These are phyloP conservation scores for Coemansia sp. DNA, from an alignment of 192 early-diverging fungal species.

Conservation along the genomic window DNA sequence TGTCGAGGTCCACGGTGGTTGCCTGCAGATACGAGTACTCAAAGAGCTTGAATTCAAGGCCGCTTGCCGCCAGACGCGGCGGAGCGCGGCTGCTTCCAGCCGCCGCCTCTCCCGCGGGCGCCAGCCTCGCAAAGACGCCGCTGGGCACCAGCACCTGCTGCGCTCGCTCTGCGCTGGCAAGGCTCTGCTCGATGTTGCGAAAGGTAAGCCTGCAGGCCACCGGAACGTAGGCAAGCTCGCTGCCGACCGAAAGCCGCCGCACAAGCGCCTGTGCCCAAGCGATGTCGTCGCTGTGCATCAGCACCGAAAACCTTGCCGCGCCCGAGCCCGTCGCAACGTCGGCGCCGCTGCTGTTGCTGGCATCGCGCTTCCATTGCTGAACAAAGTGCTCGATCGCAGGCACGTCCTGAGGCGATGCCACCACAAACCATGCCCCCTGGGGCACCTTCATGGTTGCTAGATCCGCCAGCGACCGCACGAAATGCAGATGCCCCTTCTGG, in stretches of 20 bases:
- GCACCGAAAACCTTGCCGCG: slow-evolving; percentile 31
- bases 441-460: slow-evolving; percentile 35
- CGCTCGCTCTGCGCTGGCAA: slow-evolving; percentile 27
- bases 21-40: slow-evolving; percentile 50
- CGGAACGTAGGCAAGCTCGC: slow-evolving; percentile 41
- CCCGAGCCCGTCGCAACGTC: slow-evolving; percentile 46
- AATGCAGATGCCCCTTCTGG: slow-evolving; percentile 52
- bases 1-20: slow-evolving; percentile 44
- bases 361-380: slow-evolving; percentile 45
- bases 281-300: slow-evolving; percentile 51
- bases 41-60: slow-evolving; percentile 34
- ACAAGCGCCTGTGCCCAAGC: slow-evolving; percentile 40
- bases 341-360: slow-evolving; percentile 33
- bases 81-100: slow-evolving; percentile 1
- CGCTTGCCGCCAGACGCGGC: slow-evolving; percentile 6
- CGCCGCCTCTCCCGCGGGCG: neutral
- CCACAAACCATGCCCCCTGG: slow-evolving; percentile 52
- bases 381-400: slow-evolving; percentile 40
- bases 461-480: slow-evolving; percentile 38
- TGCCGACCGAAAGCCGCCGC: slow-evolving; percentile 22
- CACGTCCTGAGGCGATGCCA: slow-evolving; percentile 40
- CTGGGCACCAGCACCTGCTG: slow-evolving; percentile 55
- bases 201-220: slow-evolving; percentile 36
- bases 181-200: slow-evolving; percentile 39
- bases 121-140: slow-evolving; percentile 31